phyloP scores from a whole-genome alignment of 73 alveolate genomes.

The Effrenium voratum region DNA sequence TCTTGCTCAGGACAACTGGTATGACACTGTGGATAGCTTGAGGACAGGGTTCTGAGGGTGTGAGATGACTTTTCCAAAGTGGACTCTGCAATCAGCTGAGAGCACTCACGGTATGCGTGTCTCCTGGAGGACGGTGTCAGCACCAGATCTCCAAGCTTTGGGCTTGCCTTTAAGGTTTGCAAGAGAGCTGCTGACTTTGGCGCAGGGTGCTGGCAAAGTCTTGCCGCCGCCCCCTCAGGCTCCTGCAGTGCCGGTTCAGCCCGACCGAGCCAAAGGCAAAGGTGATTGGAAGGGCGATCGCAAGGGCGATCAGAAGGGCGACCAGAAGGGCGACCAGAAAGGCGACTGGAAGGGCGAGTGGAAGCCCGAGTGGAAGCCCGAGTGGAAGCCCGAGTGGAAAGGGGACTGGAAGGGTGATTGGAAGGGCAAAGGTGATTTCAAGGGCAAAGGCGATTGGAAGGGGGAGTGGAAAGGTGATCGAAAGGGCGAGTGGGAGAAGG shows the following conservation, averaged over 20 bases:
- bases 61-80: neutral
- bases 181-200: conserved; percentile 23
- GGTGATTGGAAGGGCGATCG: neutral
- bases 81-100: neutral
- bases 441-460: neutral
- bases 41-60: conserved; percentile 10
- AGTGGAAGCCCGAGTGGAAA: neutral
- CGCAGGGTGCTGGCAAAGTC: neutral
- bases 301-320: neutral
- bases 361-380: neutral
- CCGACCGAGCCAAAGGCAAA: conserved; percentile 19
- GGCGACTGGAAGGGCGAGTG: neutral
- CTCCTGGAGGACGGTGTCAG: conserved; percentile 16
- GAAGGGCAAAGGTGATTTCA: neutral
- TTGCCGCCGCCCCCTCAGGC: neutral
- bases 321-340: neutral
- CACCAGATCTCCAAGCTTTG: neutral
- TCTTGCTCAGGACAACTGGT: conserved; percentile 49
- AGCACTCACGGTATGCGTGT: neutral
- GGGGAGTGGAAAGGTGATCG: neutral
- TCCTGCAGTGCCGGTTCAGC: neutral
- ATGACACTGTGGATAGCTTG: conserved; percentile 66
- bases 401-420: neutral
- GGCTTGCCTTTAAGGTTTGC: conserved; percentile 44
- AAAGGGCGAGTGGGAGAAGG: neutral